phyloP scores from a whole-genome alignment of 2,329 filamentous ascomycete genomes.

The Mariannaea elegans region DNA sequence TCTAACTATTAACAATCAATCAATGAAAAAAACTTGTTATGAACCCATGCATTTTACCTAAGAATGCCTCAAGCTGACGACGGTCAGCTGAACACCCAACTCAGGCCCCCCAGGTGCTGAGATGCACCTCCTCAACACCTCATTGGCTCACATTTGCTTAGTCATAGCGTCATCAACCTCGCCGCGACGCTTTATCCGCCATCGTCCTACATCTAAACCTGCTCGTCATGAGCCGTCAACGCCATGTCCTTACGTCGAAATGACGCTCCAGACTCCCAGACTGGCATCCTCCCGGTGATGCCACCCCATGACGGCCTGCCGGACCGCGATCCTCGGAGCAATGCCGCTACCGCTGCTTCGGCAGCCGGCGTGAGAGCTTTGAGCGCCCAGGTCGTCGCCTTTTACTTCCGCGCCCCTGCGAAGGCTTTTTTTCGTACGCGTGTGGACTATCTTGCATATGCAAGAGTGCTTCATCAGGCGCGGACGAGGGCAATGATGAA shows the following conservation, averaged over 20 bases:
- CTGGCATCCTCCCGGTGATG: slow-evolving; percentile 54
- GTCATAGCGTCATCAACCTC: slow-evolving; percentile 29
- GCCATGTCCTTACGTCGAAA: slow-evolving; percentile 48
- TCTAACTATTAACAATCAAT: too few relatives aligned
- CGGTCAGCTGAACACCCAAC: too few relatives aligned
- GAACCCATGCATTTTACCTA: too few relatives aligned
- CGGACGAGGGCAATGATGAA: slow-evolving; percentile 50
- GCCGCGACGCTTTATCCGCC: background rate
- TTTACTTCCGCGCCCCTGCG: slow-evolving; percentile 90
- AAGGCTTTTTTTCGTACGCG: slow-evolving; percentile 93
- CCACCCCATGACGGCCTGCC: slow-evolving; percentile 51
- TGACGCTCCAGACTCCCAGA: slow-evolving; percentile 41
- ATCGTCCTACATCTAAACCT: background rate
- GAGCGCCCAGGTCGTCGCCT: slow-evolving; percentile 83
- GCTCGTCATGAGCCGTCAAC: slow-evolving; percentile 43
- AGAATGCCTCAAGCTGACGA: too few relatives aligned
- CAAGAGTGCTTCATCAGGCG: slow-evolving; percentile 60
- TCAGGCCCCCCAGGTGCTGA: too few relatives aligned
- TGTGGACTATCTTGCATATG: slow-evolving; percentile 80
- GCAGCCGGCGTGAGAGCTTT: slow-evolving; percentile 86
- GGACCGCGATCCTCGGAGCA: slow-evolving; percentile 59
- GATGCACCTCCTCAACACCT: slow-evolving; percentile 13
- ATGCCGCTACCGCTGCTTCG: slow-evolving; percentile 76
- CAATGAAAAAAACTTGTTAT: too few relatives aligned
- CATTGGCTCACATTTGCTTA: slow-evolving; percentile 35